Percentiles rank a stretch among this genome's conserved stretches.
phyloP scores from a whole-genome alignment of 2,329 filamentous ascomycete species.

The Aureobasidium sp. region DNA sequence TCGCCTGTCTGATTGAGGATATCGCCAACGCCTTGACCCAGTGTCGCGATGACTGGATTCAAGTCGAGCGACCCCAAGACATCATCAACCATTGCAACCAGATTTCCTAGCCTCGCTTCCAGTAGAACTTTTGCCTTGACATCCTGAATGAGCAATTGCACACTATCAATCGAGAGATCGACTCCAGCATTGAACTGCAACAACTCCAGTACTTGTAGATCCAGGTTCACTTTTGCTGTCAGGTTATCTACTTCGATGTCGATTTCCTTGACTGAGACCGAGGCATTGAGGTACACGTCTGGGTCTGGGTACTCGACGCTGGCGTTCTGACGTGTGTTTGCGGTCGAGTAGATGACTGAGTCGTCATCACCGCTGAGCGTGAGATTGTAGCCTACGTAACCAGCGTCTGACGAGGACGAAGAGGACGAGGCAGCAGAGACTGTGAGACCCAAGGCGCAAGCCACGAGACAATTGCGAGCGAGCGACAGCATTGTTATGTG shows the following conservation, averaged over 20 bases:
- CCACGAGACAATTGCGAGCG: conserved; percentile 5
- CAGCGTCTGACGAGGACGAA: conserved; percentile 24
- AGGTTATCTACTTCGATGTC: conserved; percentile 53
- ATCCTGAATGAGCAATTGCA: conserved; percentile 51
- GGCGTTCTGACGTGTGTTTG: conserved; percentile 24
- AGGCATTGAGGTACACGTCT: conserved; percentile 56
- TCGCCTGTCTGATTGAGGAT: conserved; percentile 19
- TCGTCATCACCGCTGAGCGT: conserved; percentile 29
- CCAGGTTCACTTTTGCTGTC: conserved; percentile 54
- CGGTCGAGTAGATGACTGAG: conserved; percentile 41
- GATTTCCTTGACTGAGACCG: conserved; percentile 52
- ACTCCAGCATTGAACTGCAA: conserved; percentile 57
- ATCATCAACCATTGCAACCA: conserved; percentile 53
- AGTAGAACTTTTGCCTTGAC: conserved; percentile 53
- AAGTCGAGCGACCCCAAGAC: conserved; percentile 54
- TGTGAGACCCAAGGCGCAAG: neutral
- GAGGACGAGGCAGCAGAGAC: conserved; percentile 11
- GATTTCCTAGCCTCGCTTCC: conserved; percentile 53
- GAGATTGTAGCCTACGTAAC: conserved; percentile 26
- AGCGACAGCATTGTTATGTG: conserved; percentile 1
- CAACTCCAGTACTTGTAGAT: conserved; percentile 52
- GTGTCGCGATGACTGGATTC: conserved; percentile 49
- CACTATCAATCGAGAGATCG: conserved; percentile 51
- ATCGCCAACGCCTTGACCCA: conserved; percentile 17
- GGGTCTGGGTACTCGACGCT: conserved; percentile 42